phyloP scores from a whole-genome alignment of 441 rosid species.

The Adansonia madagascariensis region DNA sequence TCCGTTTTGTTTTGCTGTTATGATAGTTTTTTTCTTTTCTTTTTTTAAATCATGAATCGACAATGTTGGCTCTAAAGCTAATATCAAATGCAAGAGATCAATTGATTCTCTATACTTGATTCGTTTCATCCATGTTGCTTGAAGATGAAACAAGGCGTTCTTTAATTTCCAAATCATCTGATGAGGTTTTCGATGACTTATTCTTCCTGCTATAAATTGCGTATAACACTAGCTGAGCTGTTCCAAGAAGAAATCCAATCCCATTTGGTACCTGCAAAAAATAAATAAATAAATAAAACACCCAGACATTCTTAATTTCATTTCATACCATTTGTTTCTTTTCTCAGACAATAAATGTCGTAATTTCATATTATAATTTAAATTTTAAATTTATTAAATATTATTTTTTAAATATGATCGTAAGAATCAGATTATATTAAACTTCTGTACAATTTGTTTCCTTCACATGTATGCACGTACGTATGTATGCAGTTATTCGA shows the following conservation, averaged over 20 bases:
- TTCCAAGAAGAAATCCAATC: slow-evolving; percentile 48
- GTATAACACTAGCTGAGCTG: slow-evolving; percentile 49
- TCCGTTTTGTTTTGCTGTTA: too few species aligned
- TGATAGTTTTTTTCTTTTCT: too few species aligned
- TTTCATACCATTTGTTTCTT: neutral
- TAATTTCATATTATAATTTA: too few species aligned
- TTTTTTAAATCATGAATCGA: too few species aligned
- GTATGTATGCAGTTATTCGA: too few species aligned
- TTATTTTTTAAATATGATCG: too few species aligned
- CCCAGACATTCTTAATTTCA: neutral
- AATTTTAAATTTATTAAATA: too few species aligned
- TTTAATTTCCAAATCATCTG: slow-evolving; percentile 25
- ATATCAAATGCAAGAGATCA: neutral
- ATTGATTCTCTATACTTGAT: neutral
- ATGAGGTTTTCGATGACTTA: neutral
- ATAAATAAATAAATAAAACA: neutral
- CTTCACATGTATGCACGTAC: too few species aligned
- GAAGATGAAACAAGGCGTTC: slow-evolving; percentile 33
- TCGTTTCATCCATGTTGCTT: neutral
- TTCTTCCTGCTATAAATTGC: slow-evolving; percentile 46
- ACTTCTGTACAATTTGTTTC: too few species aligned
- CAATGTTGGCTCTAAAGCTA: too few species aligned
- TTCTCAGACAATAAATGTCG: too few species aligned
- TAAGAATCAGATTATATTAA: too few species aligned
- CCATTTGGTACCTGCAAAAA: slow-evolving; percentile 52